phyloP scores from a whole-genome alignment of 2,329 filamentous ascomycete species.

The Hypoxylon sp. region DNA sequence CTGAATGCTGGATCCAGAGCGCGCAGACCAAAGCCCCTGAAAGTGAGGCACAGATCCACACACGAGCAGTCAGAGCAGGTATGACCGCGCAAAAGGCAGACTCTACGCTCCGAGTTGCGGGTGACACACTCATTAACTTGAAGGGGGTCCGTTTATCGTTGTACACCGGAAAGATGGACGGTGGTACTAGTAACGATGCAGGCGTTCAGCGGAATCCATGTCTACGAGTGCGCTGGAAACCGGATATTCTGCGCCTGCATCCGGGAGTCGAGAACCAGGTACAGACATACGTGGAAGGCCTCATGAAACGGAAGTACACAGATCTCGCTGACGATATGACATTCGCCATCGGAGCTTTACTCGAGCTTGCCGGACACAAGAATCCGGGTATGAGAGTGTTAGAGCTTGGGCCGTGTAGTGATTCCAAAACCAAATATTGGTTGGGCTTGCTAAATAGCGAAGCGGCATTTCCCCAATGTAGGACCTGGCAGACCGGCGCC shows the following conservation, averaged over 20 bases:
- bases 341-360: slow-evolving; percentile 12
- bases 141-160: slow-evolving; percentile 14
- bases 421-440: slow-evolving; percentile 20
- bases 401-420: slow-evolving; percentile 22
- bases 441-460: slow-evolving; percentile 9
- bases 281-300: slow-evolving; percentile 14
- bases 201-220: slow-evolving; percentile 29
- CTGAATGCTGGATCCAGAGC: slow-evolving; percentile 22
- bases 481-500: slow-evolving; percentile 12
- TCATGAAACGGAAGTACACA: neutral
- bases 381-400: slow-evolving; percentile 40
- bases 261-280: slow-evolving; percentile 5
- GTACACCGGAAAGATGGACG: slow-evolving; percentile 17
- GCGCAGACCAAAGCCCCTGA: neutral
- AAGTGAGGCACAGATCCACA: slow-evolving; percentile 18
- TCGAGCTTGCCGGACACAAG: slow-evolving; percentile 42
- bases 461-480: slow-evolving; percentile 29
- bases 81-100: slow-evolving; percentile 20
- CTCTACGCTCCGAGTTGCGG: slow-evolving; percentile 16
- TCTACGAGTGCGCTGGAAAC: slow-evolving; percentile 41
- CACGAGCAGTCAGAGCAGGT: slow-evolving; percentile 22
- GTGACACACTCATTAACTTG: neutral
- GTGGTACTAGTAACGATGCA: neutral
- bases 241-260: slow-evolving; percentile 32
- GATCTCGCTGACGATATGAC: slow-evolving; percentile 7